Percentiles rank a stretch among this genome's conserved stretches.
These are phyloP conservation scores for Acmispon strigosus DNA, from an alignment of 306 rosid genomes.

Conservation along the genomic window DNA sequence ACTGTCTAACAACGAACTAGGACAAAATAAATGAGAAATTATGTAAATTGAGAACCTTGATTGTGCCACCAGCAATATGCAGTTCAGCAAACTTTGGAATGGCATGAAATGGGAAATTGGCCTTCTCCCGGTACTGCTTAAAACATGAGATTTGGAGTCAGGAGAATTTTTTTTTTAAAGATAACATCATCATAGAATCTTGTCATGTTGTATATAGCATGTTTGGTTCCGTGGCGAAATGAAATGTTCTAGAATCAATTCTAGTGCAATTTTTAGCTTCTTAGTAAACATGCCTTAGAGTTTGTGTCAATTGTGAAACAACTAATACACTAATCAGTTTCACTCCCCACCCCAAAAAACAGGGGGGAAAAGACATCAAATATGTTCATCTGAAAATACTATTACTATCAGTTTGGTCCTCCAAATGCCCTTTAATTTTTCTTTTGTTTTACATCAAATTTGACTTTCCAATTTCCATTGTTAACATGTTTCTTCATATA, in stretches of 20 bases:
- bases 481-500: too few relatives aligned
- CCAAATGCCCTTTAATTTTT: not conserved
- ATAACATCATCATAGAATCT: not conserved
- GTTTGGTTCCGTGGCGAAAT: too few relatives aligned
- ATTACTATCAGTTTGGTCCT: not conserved
- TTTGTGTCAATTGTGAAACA: too few relatives aligned
- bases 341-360: not conserved
- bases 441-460: not conserved
- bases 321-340: not conserved
- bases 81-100: conserved; percentile 60
- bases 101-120: conserved; percentile 68
- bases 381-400: not conserved
- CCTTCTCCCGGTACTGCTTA: conserved; percentile 85
- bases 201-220: not conserved
- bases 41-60: conserved; percentile 42
- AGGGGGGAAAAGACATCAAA: not conserved
- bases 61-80: conserved; percentile 72
- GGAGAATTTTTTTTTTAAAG: not conserved
- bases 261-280: too few relatives aligned
- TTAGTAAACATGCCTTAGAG: too few relatives aligned
- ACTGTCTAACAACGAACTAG: not conserved
- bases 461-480: not conserved
- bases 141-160: not conserved
- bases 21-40: not conserved
- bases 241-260: too few relatives aligned